phyloP scores from a whole-genome alignment of 805 yeast genomes.

The Kodamaea lidongshanica region DNA sequence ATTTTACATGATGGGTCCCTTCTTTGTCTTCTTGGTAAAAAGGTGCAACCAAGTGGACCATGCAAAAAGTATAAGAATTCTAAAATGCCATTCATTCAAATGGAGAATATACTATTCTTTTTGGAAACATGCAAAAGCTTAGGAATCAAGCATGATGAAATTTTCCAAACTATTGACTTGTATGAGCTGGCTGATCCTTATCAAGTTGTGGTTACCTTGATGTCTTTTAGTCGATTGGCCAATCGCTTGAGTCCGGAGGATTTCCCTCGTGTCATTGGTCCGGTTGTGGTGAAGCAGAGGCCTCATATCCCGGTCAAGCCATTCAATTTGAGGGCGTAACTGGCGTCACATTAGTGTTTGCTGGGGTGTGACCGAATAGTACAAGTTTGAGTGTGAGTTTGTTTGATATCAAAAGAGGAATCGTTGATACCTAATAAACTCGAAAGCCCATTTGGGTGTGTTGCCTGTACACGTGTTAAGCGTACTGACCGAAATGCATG shows the following conservation, averaged over 20 bases:
- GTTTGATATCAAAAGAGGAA: too few relatives aligned
- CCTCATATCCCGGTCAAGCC: slow-evolving; percentile 57
- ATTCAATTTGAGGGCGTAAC: slow-evolving; percentile 22
- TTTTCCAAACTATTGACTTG: slow-evolving; percentile 72
- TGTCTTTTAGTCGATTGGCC: slow-evolving; percentile 67
- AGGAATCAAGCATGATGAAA: slow-evolving; percentile 76
- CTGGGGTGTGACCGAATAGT: too few relatives aligned
- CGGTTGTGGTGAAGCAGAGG: slow-evolving; percentile 39
- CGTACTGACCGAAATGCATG: too few relatives aligned
- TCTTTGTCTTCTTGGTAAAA: slow-evolving; percentile 29
- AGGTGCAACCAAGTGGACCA: slow-evolving; percentile 16
- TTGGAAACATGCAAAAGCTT: slow-evolving; percentile 52
- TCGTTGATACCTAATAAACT: too few relatives aligned
- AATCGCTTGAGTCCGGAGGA: slow-evolving; percentile 31
- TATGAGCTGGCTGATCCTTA: slow-evolving; percentile 72
- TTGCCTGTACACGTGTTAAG: too few relatives aligned
- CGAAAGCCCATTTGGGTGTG: too few relatives aligned
- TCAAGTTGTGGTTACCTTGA: slow-evolving; percentile 66
- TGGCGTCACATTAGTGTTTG: too few relatives aligned
- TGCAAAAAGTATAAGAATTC: slow-evolving; percentile 50
- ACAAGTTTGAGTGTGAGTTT: too few relatives aligned
- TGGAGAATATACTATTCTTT: slow-evolving; percentile 81
- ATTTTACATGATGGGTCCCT: slow-evolving; percentile 54
- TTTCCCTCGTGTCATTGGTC: slow-evolving; percentile 33
- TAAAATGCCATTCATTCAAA: slow-evolving; percentile 66